A percentile compares a stretch with the other conserved stretches of the same genome.
Evolutionary conservation across 1,139 yeast species (phyloP).

Genomic region (Magnusiomyces clavatus): DNA sequence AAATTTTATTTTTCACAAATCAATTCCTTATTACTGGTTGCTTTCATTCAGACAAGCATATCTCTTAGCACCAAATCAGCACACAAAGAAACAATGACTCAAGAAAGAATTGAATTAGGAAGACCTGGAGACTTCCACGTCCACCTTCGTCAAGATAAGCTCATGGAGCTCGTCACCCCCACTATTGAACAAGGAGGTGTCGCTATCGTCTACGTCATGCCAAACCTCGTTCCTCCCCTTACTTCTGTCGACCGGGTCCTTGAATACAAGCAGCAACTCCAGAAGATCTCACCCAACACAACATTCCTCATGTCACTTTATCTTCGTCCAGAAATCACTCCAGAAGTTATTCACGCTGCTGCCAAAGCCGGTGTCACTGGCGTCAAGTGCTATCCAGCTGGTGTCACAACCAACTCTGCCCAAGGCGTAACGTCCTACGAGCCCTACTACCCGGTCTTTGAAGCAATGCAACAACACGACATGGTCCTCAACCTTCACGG

Average conservation of each 20-base stretch:
- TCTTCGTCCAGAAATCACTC: slow-evolving; percentile 68
- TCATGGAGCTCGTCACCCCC: slow-evolving; percentile 90
- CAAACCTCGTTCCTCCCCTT: slow-evolving; percentile 88
- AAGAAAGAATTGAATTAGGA: slow-evolving; percentile 50
- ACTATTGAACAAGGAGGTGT: slow-evolving; percentile 86
- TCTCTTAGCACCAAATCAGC: too few relatives aligned
- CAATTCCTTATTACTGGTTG: too few relatives aligned
- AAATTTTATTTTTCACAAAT: too few relatives aligned
- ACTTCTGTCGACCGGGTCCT: slow-evolving; percentile 70
- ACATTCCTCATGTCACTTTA: slow-evolving; percentile 89
- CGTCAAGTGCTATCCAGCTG: slow-evolving; percentile 95
- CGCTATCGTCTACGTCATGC: slow-evolving; percentile 91
- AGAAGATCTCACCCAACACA: slow-evolving; percentile 69
- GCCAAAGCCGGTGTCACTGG: slow-evolving; percentile 64
- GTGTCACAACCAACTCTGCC: slow-evolving; percentile 96
- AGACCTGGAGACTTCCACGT: slow-evolving; percentile 94
- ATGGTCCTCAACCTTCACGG: slow-evolving; percentile 88
- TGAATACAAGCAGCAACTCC: slow-evolving; percentile 57
- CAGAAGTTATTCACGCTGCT: slow-evolving; percentile 74
- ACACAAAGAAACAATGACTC: background rate
- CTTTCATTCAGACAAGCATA: too few relatives aligned
- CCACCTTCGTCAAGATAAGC: slow-evolving; percentile 84
- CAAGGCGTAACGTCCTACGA: slow-evolving; percentile 85
- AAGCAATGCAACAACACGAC: slow-evolving; percentile 72
- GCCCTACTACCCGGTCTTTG: slow-evolving; percentile 78